Conservation (phyloP, 1,284 basidiomycete species). For the Ganoderma leucocontextum region DNA sequence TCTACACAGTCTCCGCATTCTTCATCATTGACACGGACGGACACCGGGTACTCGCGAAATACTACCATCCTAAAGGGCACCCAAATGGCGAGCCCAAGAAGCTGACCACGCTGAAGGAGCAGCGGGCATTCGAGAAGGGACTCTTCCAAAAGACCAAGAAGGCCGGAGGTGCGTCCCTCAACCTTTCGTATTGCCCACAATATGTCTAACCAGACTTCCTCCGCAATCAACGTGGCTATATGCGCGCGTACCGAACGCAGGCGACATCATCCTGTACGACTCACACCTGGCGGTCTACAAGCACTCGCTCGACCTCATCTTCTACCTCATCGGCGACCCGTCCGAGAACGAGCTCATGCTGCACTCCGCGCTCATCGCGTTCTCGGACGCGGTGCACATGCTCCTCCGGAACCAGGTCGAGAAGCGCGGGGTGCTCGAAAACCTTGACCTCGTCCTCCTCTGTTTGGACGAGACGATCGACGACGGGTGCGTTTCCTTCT, state of each 20-base stretch:
- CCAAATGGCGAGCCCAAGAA: slow-evolving; percentile 70
- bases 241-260: slow-evolving; percentile 49
- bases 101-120: slow-evolving; percentile 86
- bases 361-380: slow-evolving; percentile 81
- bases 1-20: slow-evolving; percentile 89
- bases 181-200: background rate
- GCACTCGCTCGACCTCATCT: slow-evolving; percentile 93
- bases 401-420: slow-evolving; percentile 93
- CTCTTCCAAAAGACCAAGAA: slow-evolving; percentile 96
- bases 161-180: slow-evolving; percentile 72
- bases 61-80: slow-evolving; percentile 84
- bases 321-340: slow-evolving; percentile 92
- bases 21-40: slow-evolving; percentile 95
- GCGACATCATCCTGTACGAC: slow-evolving; percentile 95
- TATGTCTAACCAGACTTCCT: background rate
- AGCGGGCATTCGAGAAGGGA: slow-evolving; percentile 94
- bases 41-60: slow-evolving; percentile 94
- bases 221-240: background rate
- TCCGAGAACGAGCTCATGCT: slow-evolving; percentile 98
- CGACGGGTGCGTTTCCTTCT: slow-evolving; percentile 81
- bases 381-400: slow-evolving; percentile 87
- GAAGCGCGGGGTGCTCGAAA: slow-evolving; percentile 95
- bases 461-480: slow-evolving; percentile 98
- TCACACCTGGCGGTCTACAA: slow-evolving; percentile 93
- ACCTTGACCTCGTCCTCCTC: slow-evolving; percentile 91